Percentiles rank a stretch among this genome's conserved stretches.
Evolutionary conservation across 1,284 basidiomycete species (phyloP).

Genomic region (Cystobasidium slooffiae): DNA sequence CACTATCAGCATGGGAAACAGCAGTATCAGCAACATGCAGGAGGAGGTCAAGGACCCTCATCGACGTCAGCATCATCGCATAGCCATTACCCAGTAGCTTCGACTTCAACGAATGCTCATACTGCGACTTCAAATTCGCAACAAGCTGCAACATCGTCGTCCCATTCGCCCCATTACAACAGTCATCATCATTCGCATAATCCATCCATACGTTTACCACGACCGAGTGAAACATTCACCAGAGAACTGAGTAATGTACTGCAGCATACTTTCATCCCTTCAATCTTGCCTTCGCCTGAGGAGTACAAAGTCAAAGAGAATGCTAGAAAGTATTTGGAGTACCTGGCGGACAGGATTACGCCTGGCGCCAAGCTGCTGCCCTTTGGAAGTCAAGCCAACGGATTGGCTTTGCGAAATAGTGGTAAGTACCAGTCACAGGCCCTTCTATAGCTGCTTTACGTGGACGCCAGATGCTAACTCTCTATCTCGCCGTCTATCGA

Average conservation of each 20-base stretch:
- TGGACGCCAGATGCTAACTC: background rate
- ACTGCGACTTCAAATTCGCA: no score
- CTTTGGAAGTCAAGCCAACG: conserved; percentile 88
- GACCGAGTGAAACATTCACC: conserved; percentile 42
- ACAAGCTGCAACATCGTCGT: background rate
- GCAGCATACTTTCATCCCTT: conserved; percentile 68
- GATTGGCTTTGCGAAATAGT: conserved; percentile 90
- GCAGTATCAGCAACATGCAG: conserved; percentile 3
- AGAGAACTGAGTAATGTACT: conserved; percentile 38
- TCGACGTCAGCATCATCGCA: background rate
- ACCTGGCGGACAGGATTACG: conserved; percentile 90
- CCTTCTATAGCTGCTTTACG: no score
- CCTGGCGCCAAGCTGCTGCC: conserved; percentile 87
- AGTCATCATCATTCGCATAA: conserved; percentile 4
- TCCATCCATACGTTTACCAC: conserved; percentile 11
- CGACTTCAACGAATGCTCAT: no score
- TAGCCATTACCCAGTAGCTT: no score
- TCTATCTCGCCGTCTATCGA: background rate
- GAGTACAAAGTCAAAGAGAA: conserved; percentile 90
- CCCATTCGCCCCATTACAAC: conserved; percentile 1
- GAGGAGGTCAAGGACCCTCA: background rate
- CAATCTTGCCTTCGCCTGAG: conserved; percentile 82
- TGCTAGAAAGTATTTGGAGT: conserved; percentile 89
- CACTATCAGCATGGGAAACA: background rate
- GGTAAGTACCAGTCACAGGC: conserved; percentile 63